Percentiles rank a stretch among this genome's conserved stretches.
These are phyloP conservation scores for Cystobasidium onofrii DNA, from an alignment of 768 basidiomycete genomes.

Conservation along the genomic window DNA sequence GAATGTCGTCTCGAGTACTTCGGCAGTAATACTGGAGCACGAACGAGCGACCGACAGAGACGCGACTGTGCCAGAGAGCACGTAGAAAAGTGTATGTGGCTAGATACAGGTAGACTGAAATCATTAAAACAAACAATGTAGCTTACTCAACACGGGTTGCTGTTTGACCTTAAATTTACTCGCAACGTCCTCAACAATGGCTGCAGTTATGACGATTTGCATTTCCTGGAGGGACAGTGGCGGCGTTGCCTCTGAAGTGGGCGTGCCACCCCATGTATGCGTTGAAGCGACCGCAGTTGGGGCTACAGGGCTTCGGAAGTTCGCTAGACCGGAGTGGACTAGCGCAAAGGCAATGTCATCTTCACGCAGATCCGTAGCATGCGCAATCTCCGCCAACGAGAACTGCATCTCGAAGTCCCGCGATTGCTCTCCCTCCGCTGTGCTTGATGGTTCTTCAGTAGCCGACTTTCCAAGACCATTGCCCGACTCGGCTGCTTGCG, in stretches of 20 bases:
- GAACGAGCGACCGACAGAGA: too few species aligned
- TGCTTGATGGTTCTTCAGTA: background rate
- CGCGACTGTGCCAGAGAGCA: too few species aligned
- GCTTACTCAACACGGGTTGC: conserved; percentile 8
- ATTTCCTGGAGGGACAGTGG: background rate
- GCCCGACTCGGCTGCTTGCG: too few species aligned
- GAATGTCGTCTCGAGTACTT: background rate
- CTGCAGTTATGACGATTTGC: conserved; percentile 9
- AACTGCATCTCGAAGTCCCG: conserved; percentile 23
- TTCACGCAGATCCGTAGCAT: conserved; percentile 66
- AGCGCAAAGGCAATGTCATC: conserved; percentile 85
- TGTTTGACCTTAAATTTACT: conserved; percentile 5
- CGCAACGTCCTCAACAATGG: conserved; percentile 7
- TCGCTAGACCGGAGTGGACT: conserved; percentile 73
- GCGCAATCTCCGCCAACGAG: conserved; percentile 64
- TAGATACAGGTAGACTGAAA: background rate
- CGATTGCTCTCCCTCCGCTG: background rate
- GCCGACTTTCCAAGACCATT: background rate
- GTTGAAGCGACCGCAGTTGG: background rate
- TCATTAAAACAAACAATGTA: background rate
- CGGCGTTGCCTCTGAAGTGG: too few species aligned
- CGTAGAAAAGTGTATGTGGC: background rate
- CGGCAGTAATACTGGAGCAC: background rate
- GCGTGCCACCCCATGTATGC: too few species aligned
- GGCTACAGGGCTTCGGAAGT: conserved; percentile 45